Evolutionary conservation across 768 basidiomycete species (phyloP).

Genomic region (Calvatia gigantea): DNA sequence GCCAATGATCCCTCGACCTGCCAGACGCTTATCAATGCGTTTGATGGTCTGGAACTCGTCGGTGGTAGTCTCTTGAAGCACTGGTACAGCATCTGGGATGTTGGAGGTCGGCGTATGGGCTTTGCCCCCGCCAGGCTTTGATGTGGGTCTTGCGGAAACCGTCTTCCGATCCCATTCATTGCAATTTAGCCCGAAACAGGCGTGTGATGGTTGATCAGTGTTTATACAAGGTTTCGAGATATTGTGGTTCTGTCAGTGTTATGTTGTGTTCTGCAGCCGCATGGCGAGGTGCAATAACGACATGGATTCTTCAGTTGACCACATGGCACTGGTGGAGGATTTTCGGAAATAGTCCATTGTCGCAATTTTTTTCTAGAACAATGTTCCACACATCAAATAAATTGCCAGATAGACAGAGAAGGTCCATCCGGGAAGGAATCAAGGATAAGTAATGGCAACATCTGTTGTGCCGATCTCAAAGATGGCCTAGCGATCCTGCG

Average conservation of each 20-base stretch:
- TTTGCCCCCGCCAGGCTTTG: constrained; percentile 42
- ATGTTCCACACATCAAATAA: neutral
- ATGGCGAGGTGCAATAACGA: neutral
- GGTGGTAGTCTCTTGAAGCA: constrained; percentile 58
- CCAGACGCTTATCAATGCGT: constrained; percentile 60
- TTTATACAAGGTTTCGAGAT: neutral
- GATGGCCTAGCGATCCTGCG: neutral
- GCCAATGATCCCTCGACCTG: constrained; percentile 43
- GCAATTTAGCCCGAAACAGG: neutral
- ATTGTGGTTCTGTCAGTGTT: constrained; percentile 2
- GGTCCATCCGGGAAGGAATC: neutral
- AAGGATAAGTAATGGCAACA: constrained; percentile 1
- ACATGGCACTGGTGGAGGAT: neutral
- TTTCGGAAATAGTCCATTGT: neutral
- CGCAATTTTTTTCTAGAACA: constrained; percentile 4
- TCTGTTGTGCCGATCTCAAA: neutral
- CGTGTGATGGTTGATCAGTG: neutral
- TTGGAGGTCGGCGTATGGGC: constrained; percentile 44
- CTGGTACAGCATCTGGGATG: constrained; percentile 58
- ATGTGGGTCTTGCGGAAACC: constrained; percentile 10
- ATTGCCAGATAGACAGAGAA: neutral
- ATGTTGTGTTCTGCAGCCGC: neutral
- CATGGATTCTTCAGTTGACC: neutral
- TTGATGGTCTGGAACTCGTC: constrained; percentile 47
- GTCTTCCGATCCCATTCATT: neutral